Base-by-base conservation (phyloP, 768 basidiomycete species). In the Agrocybe pediades region DNA sequence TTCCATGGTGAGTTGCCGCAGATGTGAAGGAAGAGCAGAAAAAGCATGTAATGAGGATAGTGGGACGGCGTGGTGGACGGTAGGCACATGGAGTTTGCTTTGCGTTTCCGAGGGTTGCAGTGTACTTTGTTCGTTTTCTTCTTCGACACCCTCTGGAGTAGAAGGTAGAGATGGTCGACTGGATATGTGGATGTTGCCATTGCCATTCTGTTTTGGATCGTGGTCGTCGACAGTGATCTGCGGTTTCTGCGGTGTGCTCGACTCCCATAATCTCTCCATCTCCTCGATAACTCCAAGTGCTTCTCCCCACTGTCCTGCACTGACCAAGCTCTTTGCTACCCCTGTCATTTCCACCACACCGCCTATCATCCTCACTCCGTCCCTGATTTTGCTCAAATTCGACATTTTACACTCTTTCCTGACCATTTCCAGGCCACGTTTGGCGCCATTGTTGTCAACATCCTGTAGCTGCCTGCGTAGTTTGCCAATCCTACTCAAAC, bases 281-380 rank as follows among this genome's bases (percentile, higher is more conserved):
- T 84, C 79, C 44, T 91, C 85, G 30, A 92, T 80, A 16, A 94
- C 77, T 43, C 80, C 81, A 51, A 98, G 71, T 6, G 94, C 94
- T 51, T 91, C 89, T 13, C 84, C 83, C 90, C 92, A 98, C 59
- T 97, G 91, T 0, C 91, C 93, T 17, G 86, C 86, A 44, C 77
- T 79, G n/a, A 95, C 92, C 48, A 97, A 68, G 21, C 81, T 77
- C 51, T 80, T 83, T 24, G 88, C 85, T 39, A 92, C 79, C 2
- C 80, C 80, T 0, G 86, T 77, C 79, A 91, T 87, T 62, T 97
- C 92, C 46, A 87, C 82, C 23, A 95, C 84, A 15, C 84, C 83
- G 8, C 76, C 77, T 8, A 95, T 76, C 47, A 85, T 79, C 51
- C 75, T 79, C 55, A 88, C 79, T 2, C 86, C 83, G 44, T 85